Evolutionary conservation across 2,329 filamentous ascomycete species (phyloP), one percentile per base, ranked within the genome.

Genomic region (Xylaria sp.): DNA sequence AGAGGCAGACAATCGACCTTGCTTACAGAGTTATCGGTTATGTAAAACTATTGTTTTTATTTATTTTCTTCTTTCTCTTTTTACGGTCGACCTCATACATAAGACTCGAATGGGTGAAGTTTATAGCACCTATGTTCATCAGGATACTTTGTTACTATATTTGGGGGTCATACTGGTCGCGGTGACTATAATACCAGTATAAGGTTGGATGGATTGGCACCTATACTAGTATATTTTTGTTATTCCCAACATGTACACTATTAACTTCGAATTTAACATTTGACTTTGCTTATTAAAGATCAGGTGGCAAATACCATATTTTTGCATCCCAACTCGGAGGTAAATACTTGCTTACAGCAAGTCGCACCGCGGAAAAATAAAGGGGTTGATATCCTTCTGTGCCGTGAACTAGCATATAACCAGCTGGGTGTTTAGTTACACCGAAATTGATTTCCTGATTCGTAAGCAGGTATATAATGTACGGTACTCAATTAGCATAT

Each of bases 201-300:
- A 22, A 15, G 15, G 22, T 36, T 54, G 50, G 31, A 25, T 17
- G 13, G 2, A 50, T 6, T 29, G 20, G 20, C 11, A 25, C 20
- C 13, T 5, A 17, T n/a, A n/a, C n/a, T n/a, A n/a, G n/a, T n/a
- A n/a, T n/a, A n/a, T n/a, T 17, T 45, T 27, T 47, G 27, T 50
- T 51, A 29, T 51, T 57, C 45, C 51, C 31, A 33, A 44, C 11
- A 33, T 58, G 53, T 63, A 57, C 27, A 54, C 50, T 56, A 51
- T 51, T 51, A 27, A 20, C 15, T 51, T 51, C 27, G n/a, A 29
- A 25, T 63, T 38, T 11, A 3, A 38, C 4, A 39, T 29, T 45
- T 25, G 5, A 15, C 17, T 15, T 47, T 27, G 7, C 17, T 36
- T 4, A 2, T 6, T 31, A 33, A 17, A 2, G 22, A 27, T 1